phyloP scores from a whole-genome alignment of 163 green algal genomes.

The Chloromonas sp. region DNA sequence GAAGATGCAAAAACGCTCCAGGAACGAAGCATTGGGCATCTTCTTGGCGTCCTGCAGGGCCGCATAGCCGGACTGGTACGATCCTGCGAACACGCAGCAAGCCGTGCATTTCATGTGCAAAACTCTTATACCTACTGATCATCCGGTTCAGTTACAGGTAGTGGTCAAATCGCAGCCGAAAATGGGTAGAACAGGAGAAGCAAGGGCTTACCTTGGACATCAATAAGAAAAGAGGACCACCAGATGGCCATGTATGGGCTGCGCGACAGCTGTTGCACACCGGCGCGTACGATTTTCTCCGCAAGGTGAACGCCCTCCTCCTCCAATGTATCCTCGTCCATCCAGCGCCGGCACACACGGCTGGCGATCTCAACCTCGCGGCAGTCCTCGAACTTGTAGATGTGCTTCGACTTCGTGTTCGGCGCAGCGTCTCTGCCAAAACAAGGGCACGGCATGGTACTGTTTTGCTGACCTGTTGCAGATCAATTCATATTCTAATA shows the following conservation, averaged over 20 bases:
- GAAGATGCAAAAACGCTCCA: conserved; percentile 21
- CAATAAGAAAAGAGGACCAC: neutral
- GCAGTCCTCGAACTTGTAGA: conserved; percentile 25
- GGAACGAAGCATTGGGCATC: conserved; percentile 4
- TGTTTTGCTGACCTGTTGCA: neutral
- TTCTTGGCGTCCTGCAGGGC: conserved; percentile 27
- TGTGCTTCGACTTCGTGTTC: neutral
- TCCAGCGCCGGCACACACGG: conserved; percentile 19
- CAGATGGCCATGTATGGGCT: conserved; percentile 31
- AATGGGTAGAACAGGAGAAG: neutral
- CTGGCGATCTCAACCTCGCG: conserved; percentile 34
- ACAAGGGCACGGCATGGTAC: neutral
- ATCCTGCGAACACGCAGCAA: neutral
- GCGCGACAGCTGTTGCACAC: conserved; percentile 1
- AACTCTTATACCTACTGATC: conserved; percentile 20
- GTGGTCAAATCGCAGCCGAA: neutral
- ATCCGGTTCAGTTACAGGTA: neutral
- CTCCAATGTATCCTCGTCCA: conserved; percentile 4
- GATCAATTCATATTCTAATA: neutral
- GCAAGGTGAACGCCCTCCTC: conserved; percentile 9
- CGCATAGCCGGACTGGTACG: conserved; percentile 23
- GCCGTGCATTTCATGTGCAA: conserved; percentile 35
- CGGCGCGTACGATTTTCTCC: conserved; percentile 8
- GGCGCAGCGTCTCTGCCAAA: neutral
- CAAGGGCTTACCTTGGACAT: neutral